phyloP scores from a whole-genome alignment of 768 basidiomycete species.

The Lactarius indigo region DNA sequence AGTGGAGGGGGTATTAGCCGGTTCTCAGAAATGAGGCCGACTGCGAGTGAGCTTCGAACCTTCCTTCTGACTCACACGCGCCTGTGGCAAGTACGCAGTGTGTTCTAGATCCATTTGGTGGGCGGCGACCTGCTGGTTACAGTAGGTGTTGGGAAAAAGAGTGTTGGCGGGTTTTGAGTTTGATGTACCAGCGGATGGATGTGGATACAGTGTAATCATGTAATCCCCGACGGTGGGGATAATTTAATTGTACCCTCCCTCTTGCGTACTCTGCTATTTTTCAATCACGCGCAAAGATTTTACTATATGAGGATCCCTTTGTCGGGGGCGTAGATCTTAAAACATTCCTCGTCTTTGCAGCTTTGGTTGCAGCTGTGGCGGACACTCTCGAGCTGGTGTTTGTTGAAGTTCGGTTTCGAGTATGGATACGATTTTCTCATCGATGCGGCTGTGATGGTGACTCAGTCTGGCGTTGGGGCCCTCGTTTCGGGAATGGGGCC shows the following conservation, averaged over 20 bases:
- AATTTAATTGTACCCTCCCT: too few species aligned
- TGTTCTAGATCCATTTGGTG: conserved; percentile 68
- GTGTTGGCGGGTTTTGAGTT: conserved; percentile 69
- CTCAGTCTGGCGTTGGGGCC: neutral
- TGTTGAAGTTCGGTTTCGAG: too few species aligned
- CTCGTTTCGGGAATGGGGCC: neutral
- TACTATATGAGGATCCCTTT: neutral
- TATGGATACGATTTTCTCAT: too few species aligned
- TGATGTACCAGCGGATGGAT: neutral
- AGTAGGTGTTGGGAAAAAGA: conserved; percentile 46
- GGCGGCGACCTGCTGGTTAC: conserved; percentile 45
- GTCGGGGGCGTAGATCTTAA: too few species aligned
- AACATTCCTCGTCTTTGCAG: too few species aligned
- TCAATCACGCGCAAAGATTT: neutral
- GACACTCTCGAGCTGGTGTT: too few species aligned
- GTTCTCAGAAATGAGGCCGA: neutral
- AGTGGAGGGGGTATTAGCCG: neutral
- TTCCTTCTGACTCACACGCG: neutral
- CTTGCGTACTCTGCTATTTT: neutral
- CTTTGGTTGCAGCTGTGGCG: too few species aligned
- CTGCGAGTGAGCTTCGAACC: neutral
- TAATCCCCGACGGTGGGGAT: neutral
- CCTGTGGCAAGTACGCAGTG: conserved; percentile 63
- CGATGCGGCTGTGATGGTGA: neutral
- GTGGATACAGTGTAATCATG: neutral